phyloP scores from a whole-genome alignment of 2,329 filamentous ascomycete genomes.

The Trichoderma oligosporum region DNA sequence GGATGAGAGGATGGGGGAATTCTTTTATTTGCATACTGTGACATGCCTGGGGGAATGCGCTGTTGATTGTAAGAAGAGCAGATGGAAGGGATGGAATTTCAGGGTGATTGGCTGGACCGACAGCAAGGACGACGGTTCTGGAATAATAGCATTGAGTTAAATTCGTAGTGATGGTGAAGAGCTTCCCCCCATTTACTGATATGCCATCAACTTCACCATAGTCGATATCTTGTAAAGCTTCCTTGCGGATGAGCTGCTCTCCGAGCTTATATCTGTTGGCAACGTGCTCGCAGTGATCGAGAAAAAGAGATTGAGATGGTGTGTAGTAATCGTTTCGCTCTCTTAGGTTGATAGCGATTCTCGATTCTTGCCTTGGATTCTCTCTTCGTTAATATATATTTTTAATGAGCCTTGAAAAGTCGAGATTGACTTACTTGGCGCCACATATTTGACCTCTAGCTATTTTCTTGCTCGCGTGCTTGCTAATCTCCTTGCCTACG shows the following conservation, averaged over 20 bases:
- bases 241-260: conserved; percentile 54
- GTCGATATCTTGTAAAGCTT: conserved; percentile 57
- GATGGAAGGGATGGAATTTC: conserved; percentile 40
- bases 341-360: conserved; percentile 58
- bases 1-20: conserved; percentile 53
- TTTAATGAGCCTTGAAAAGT: neutral
- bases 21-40: conserved; percentile 62
- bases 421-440: conserved; percentile 38
- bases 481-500: conserved; percentile 75
- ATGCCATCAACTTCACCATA: conserved; percentile 49
- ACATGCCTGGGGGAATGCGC: conserved; percentile 43
- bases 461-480: conserved; percentile 63
- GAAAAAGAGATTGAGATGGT: conserved; percentile 59
- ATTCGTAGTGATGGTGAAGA: conserved; percentile 61
- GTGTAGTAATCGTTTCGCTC: conserved; percentile 68
- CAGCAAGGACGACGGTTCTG: conserved; percentile 63
- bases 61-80: conserved; percentile 23
- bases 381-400: conserved; percentile 18
- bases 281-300: conserved; percentile 57
- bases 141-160: conserved; percentile 46
- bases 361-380: conserved; percentile 38
- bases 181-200: conserved; percentile 45
- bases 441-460: conserved; percentile 34
- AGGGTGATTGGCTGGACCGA: conserved; percentile 64
- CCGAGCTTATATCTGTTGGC: conserved; percentile 49